Conservation (phyloP, 2,329 filamentous ascomycete genomes). For the Zymoseptoria tritici region DNA sequence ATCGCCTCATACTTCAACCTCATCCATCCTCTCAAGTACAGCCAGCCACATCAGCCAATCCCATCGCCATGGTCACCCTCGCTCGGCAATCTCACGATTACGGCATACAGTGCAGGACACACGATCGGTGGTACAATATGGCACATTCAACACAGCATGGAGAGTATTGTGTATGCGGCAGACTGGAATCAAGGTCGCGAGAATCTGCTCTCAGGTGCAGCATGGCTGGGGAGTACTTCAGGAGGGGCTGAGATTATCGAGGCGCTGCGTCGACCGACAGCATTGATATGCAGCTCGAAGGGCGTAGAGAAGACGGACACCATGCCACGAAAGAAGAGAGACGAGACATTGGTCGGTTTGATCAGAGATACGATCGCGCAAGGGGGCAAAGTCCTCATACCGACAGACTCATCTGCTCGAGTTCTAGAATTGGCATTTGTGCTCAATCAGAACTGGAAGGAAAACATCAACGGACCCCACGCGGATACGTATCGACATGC, state of each 20-base stretch:
- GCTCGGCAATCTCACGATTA: conserved; percentile 84
- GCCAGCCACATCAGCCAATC: conserved; percentile 85
- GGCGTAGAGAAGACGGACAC: conserved; percentile 62
- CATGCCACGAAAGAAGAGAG: conserved; percentile 65
- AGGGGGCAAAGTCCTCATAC: conserved; percentile 86
- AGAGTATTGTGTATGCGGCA: conserved; percentile 94
- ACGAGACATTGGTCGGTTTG: conserved; percentile 76
- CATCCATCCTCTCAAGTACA: conserved; percentile 91
- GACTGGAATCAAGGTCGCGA: conserved; percentile 98
- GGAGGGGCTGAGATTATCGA: conserved; percentile 88
- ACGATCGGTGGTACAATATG: conserved; percentile 96
- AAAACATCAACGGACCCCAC: conserved; percentile 30
- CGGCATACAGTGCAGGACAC: conserved; percentile 92
- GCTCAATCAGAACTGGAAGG: conserved; percentile 84
- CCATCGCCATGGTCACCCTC: conserved; percentile 82
- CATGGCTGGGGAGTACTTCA: conserved; percentile 80
- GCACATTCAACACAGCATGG: conserved; percentile 94
- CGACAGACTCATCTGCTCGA: conserved; percentile 90
- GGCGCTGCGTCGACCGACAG: conserved; percentile 85
- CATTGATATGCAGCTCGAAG: conserved; percentile 82
- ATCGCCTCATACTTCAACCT: conserved; percentile 87
- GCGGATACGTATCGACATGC: conserved; percentile 44
- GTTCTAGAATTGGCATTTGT: conserved; percentile 88
- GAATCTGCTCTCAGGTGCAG: conserved; percentile 86
- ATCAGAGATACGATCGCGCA: conserved; percentile 70